These are phyloP conservation scores for Cairneyella variabilis DNA, from an alignment of 495 filamentous ascomycete genomes.

Conservation along the genomic window DNA sequence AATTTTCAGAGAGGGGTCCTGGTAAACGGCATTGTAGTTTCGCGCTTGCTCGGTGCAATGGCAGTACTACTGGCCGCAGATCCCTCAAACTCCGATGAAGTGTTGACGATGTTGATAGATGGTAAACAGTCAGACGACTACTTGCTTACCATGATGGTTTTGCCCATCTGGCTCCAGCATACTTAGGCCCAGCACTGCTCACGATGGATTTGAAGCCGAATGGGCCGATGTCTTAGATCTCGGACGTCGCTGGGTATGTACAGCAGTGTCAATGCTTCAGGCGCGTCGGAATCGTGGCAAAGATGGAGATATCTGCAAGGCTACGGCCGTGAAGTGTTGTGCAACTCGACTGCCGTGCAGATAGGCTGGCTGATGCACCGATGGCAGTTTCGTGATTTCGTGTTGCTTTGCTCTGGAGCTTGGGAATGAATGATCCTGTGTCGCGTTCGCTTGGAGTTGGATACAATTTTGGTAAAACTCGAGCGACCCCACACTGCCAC, in stretches of 20 bases:
- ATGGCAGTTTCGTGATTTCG: neutral
- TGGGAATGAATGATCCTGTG: no score
- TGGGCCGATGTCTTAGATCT: neutral
- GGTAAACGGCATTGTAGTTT: neutral
- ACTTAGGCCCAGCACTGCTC: slow-evolving; percentile 15
- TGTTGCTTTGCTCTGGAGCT: no score
- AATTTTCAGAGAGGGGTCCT: slow-evolving; percentile 5
- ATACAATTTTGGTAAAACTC: no score
- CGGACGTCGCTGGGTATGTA: neutral
- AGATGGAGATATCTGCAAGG: slow-evolving; percentile 5
- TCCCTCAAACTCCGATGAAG: neutral
- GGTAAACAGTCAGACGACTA: neutral
- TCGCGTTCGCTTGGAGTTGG: no score
- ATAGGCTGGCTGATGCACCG: neutral
- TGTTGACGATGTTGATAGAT: neutral
- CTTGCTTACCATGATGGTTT: slow-evolving; percentile 21
- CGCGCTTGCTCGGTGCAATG: slow-evolving; percentile 17
- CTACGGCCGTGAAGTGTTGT: neutral
- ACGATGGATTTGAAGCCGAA: neutral
- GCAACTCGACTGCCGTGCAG: neutral
- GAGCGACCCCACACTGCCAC: no score
- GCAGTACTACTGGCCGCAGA: neutral
- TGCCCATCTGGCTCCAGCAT: slow-evolving; percentile 29
- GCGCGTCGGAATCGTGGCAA: neutral
- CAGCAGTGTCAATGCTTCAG: neutral